Evolutionary conservation across 164 flowering plant species (phyloP), one percentile per base, ranked within the genome.

Genomic region (Dillenia turbinata): DNA sequence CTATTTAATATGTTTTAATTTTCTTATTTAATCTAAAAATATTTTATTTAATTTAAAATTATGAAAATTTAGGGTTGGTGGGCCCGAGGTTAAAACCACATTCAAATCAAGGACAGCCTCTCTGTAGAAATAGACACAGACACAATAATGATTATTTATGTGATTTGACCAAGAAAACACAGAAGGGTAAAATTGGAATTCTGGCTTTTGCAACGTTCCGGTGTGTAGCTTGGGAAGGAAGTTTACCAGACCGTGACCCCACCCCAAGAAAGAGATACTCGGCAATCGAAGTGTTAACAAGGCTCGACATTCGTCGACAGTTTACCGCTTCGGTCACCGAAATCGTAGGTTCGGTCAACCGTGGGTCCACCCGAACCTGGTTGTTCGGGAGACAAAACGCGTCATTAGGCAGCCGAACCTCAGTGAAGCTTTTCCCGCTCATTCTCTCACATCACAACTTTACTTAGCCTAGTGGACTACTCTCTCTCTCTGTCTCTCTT

Each of bases 191-290:
- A 26, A 26, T 26, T 17, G 44, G 43, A 46, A 56, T 40, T 19
- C 10, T 9, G 16, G 13, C n/a, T 40, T 43, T 43, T 8, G n/a
- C 7, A 56, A 56, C 47, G 47, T 56, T 61, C 1, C 64, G 14
- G 24, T 11, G 6, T 62, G 14, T 55, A 49, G 60, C 66, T 64
- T 64, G 66, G 60, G 24, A 5, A 55, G 60, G 53, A 64, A 64
- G 66, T 14, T 4, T 46, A 46, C 43, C 9, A 13, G n/a, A 3
- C 2, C 43, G 2, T 22, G n/a, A 3, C 9, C 14, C 49, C 11
- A 13, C 24, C 19, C 15, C 12, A 46, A 13, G 40, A 44, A 47
- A 43, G 26, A 40, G 24, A 12, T 47, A 4, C 24, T 24, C 66
- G 52, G 9, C 9, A 49, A 54, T 19, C 26, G 47, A 7, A 3